phyloP scores from a whole-genome alignment of 768 basidiomycete species.

The Suillus occidentalis region DNA sequence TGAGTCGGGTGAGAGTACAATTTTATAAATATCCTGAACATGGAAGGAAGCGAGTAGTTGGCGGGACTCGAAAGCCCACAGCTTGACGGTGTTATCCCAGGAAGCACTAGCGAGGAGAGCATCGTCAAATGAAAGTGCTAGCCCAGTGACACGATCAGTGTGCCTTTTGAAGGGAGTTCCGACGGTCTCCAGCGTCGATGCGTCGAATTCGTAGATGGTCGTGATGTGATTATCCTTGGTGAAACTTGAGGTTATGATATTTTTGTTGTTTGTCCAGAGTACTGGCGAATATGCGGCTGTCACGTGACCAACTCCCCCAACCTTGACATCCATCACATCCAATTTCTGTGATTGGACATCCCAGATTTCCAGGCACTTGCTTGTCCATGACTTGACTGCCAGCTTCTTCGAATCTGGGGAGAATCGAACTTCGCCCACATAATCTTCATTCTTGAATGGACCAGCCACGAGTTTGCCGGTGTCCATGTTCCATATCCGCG shows the following conservation, averaged over 20 bases:
- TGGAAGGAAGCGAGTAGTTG: background rate
- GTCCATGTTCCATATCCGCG: background rate
- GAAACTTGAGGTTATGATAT: background rate
- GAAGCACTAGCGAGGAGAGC: background rate
- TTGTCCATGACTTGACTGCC: background rate
- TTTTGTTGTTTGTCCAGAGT: background rate
- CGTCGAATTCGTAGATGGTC: background rate
- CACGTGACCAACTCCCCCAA: too few relatives aligned
- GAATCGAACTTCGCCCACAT: background rate
- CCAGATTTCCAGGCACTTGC: background rate
- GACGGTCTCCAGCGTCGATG: background rate
- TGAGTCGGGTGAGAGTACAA: too few relatives aligned
- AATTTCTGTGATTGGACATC: background rate
- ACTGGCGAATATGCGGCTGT: background rate
- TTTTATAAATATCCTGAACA: slow-evolving; percentile 27
- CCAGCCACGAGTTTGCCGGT: background rate
- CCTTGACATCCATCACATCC: too few relatives aligned
- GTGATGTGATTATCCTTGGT: background rate
- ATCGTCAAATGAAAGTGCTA: background rate
- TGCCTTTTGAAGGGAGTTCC: background rate
- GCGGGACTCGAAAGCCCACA: background rate
- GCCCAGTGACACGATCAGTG: background rate
- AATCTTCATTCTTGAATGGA: background rate
- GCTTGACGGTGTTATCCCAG: background rate
- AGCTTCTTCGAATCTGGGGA: background rate